phyloP scores from a whole-genome alignment of 352 stramenopile genomes.

The Globisporangium ultimum region DNA sequence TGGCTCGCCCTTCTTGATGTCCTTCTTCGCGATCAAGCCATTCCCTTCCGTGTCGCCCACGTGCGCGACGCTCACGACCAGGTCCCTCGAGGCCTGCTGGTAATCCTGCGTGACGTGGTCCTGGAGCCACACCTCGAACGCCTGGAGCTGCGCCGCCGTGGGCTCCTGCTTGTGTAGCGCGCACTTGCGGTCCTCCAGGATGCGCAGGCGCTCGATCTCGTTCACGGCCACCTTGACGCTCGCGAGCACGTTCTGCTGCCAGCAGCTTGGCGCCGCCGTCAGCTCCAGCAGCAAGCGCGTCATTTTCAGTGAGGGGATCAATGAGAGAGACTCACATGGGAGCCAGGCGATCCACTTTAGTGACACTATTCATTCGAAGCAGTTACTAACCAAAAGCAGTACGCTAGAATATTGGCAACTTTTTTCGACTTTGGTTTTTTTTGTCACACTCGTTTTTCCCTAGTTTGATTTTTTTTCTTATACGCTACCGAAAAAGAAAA shows the following conservation, averaged over 20 bases:
- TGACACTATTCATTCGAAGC: too few relatives aligned
- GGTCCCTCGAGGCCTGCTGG: background rate
- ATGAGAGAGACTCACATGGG: too few relatives aligned
- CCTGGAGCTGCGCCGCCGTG: conserved; percentile 12
- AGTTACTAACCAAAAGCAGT: too few relatives aligned
- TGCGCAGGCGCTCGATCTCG: conserved; percentile 24
- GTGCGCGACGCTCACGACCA: conserved; percentile 18
- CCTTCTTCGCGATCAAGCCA: conserved; percentile 23
- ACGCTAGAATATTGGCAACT: too few relatives aligned
- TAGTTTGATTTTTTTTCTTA: too few relatives aligned
- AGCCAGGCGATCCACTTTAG: too few relatives aligned
- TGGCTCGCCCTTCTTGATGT: conserved; percentile 18
- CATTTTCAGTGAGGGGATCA: conserved; percentile 9
- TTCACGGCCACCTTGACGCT: conserved; percentile 23
- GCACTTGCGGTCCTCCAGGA: conserved; percentile 19
- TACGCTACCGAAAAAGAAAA: too few relatives aligned
- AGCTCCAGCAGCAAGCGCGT: conserved; percentile 24
- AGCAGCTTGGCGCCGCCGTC: conserved; percentile 27
- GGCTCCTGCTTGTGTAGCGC: conserved; percentile 16
- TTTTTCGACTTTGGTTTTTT: too few relatives aligned
- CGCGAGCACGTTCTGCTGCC: conserved; percentile 24
- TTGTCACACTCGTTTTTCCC: too few relatives aligned
- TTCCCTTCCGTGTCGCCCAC: conserved; percentile 23
- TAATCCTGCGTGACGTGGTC: conserved; percentile 2
- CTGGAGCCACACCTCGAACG: conserved; percentile 32